These are phyloP conservation scores for Thuidium tamariscinum DNA, from an alignment of 225 moss, liverwort and hornwort species.

Conservation along the genomic window DNA sequence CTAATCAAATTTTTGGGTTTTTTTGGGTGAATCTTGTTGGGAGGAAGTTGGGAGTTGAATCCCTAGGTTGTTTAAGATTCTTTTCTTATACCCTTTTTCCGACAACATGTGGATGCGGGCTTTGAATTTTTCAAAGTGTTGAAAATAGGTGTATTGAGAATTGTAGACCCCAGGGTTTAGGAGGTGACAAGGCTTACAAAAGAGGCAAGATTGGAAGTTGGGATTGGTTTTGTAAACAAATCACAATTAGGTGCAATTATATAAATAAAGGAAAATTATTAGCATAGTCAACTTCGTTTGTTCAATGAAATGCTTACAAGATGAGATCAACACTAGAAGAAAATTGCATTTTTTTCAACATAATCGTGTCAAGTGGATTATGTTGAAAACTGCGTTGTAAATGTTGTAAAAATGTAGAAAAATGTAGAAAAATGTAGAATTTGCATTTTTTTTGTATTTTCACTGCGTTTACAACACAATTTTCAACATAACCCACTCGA, in stretches of 20 bases:
- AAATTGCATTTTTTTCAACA: no score
- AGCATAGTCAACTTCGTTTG: background rate
- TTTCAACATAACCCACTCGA: no score
- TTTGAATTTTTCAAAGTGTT: background rate
- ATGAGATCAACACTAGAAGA: background rate
- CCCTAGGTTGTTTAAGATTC: background rate
- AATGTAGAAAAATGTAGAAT: no score
- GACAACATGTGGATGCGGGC: background rate
- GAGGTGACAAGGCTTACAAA: background rate
- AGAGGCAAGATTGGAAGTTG: background rate
- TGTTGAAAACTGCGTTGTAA: no score
- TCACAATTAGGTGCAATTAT: fast-evolving
- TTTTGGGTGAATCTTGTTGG: no score
- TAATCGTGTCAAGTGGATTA: no score
- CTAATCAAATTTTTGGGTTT: no score
- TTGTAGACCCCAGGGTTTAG: no score
- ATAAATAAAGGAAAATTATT: no score
- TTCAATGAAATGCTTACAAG: fast-evolving
- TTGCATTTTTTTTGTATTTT: no score
- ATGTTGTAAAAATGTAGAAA: no score
- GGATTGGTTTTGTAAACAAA: background rate
- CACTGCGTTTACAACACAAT: no score
- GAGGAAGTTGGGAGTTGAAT: background rate
- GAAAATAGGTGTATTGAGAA: background rate
- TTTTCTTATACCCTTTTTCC: background rate